Evolutionary conservation across 2,329 filamentous ascomycete species (phyloP), one percentile per base, ranked within the genome.

Genomic region (Arthroderma sp.): DNA sequence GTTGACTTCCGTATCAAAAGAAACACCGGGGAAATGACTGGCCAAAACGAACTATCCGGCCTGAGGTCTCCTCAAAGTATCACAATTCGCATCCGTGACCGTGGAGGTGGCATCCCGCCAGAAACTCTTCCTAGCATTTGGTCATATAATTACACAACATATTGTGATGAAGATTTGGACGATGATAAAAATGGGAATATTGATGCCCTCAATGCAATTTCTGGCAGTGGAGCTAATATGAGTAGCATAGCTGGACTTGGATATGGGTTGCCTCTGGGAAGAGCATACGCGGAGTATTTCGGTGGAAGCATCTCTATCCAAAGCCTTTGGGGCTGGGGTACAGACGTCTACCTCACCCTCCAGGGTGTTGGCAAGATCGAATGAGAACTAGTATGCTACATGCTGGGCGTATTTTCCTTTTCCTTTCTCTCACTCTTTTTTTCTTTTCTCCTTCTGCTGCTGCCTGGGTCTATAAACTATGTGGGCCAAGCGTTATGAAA

Each of bases 201-300:
- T 58, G 80, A 84, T 56, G 84, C 83, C 0, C 66, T 95, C 50
- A 83, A 81, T 55, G 79, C 82, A 4, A 82, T 95, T 40, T 82
- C 83, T 1, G 75, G 75, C 1, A 78, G 79, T 29, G 82, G 79
- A 44, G 78, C 76, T 0, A 83, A 85, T 42, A 75, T 77, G 1
- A 88, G 83, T 59, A 89, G 84, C 38, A 93, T 98, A 48, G 91
- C 91, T 0, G 91, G 91, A 0, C 65, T 98, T 40, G 91, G 91
- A 1, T 98, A 98, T 60, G 91, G 91, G 0, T 61, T 98, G 50
- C 91, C 91, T 1, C 66, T 98, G 22, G 87, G 87, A 43, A 75
- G 91, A 50, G 89, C 91, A 0, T 98, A 98, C 59, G 91, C 91
- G 0, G 89, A 98, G 68, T 98, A 96, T 57, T 98, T 98, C 69